A percentile compares a stretch with the other conserved stretches of the same genome.
Evolutionary conservation across 352 stramenopile species (phyloP).

Genomic region (Phytophthora citricola): DNA sequence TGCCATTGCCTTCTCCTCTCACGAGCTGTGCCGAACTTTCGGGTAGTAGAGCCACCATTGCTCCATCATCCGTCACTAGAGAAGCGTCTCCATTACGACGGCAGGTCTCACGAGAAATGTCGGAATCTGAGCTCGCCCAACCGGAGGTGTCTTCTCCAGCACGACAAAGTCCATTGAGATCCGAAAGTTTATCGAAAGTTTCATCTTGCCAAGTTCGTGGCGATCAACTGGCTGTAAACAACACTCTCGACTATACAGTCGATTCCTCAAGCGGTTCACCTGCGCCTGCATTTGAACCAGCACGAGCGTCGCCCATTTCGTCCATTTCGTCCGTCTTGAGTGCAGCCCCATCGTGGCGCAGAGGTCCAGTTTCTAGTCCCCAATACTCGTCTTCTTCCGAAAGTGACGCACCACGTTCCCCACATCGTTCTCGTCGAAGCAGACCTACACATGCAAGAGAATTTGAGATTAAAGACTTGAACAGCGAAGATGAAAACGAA

Average conservation of each 20-base stretch:
- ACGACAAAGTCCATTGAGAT: not conserved
- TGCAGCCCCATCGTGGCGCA: slow-evolving; percentile 8
- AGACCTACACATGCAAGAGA: slow-evolving; percentile 1
- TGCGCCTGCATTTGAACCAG: slow-evolving; percentile 1
- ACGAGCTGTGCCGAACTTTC: slow-evolving; percentile 6
- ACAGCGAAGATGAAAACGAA: slow-evolving; percentile 25
- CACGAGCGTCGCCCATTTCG: slow-evolving; percentile 7
- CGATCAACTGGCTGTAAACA: slow-evolving; percentile 8
- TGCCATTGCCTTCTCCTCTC: slow-evolving; percentile 27
- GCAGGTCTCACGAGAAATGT: slow-evolving; percentile 26
- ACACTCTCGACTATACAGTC: slow-evolving; percentile 27
- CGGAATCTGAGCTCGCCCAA: slow-evolving; percentile 20
- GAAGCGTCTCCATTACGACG: slow-evolving; percentile 23
- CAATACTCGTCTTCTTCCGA: slow-evolving; percentile 33
- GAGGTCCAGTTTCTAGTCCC: slow-evolving; percentile 14
- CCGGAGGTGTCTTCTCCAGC: slow-evolving; percentile 8
- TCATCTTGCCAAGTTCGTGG: slow-evolving; percentile 11
- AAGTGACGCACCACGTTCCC: slow-evolving; percentile 14
- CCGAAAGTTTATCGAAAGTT: too few relatives aligned
- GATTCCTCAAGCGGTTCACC: slow-evolving; percentile 29
- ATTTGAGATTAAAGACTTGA: slow-evolving; percentile 1
- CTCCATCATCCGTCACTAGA: slow-evolving; percentile 3
- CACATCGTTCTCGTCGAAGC: slow-evolving; percentile 15
- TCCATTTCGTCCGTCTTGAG: slow-evolving; percentile 33
- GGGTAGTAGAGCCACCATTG: slow-evolving; percentile 4